phyloP scores from a whole-genome alignment of 1,139 yeast species.

The Pichia sp. region DNA sequence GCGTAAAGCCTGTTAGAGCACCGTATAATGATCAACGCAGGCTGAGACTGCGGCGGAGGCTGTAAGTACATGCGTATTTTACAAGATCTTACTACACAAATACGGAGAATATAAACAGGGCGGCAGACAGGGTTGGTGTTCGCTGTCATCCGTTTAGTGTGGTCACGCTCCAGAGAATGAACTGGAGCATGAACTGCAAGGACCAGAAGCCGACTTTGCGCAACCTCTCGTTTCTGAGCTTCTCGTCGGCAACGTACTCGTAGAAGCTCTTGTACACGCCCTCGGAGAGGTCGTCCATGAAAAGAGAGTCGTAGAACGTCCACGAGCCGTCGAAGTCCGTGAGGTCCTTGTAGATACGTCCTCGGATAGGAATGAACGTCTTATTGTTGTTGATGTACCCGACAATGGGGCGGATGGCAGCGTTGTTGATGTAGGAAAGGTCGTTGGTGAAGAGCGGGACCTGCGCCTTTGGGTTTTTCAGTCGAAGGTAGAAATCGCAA shows the following conservation, averaged over 20 bases:
- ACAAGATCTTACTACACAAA: neutral
- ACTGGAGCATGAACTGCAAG: slow-evolving; percentile 74
- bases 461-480: slow-evolving; percentile 81
- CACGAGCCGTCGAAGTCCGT: slow-evolving; percentile 91
- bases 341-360: slow-evolving; percentile 75
- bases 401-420: slow-evolving; percentile 88
- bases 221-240: slow-evolving; percentile 65
- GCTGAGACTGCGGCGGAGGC: no score
- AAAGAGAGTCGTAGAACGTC: slow-evolving; percentile 87
- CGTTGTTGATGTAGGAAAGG: slow-evolving; percentile 82
- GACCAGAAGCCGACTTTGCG: slow-evolving; percentile 93
- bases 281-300: slow-evolving; percentile 87
- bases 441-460: slow-evolving; percentile 86
- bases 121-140: neutral
- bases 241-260: slow-evolving; percentile 82
- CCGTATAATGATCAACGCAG: no score
- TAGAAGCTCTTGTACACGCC: slow-evolving; percentile 91
- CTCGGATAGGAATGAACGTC: slow-evolving; percentile 83
- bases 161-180: slow-evolving; percentile 67
- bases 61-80: no score
- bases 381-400: slow-evolving; percentile 89
- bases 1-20: no score
- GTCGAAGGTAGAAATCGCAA: slow-evolving; percentile 69
- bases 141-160: slow-evolving; percentile 19
- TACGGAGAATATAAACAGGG: neutral